phyloP scores from a whole-genome alignment of 1,284 basidiomycete genomes.

The Stygiomarasmius scandens region DNA sequence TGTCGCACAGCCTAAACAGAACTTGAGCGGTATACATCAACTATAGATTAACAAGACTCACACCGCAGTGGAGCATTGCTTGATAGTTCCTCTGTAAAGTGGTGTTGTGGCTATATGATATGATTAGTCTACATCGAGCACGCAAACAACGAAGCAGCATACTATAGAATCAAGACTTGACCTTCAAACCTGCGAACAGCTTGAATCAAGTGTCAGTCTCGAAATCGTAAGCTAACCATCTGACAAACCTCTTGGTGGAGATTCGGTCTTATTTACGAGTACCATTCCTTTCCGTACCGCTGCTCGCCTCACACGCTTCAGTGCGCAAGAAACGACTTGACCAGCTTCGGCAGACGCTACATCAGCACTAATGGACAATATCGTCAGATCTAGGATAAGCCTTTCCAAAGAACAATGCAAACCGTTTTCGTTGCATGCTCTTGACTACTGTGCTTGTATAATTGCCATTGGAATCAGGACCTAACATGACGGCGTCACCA shows the following conservation, averaged over 20 bases:
- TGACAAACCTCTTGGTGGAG: slow-evolving; percentile 67
- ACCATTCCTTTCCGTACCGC: slow-evolving; percentile 96
- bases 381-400: neutral
- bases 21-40: slow-evolving; percentile 6
- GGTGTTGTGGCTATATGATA: slow-evolving; percentile 75
- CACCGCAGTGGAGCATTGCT: slow-evolving; percentile 87
- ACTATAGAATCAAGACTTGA: slow-evolving; percentile 84
- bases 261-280: slow-evolving; percentile 79
- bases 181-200: slow-evolving; percentile 83
- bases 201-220: slow-evolving; percentile 27
- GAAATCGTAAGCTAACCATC: neutral
- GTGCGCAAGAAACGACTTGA: slow-evolving; percentile 91
- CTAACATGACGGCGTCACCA: slow-evolving; percentile 84
- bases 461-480: slow-evolving; percentile 93
- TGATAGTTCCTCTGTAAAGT: slow-evolving; percentile 91
- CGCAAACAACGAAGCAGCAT: slow-evolving; percentile 27
- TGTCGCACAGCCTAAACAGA: slow-evolving; percentile 73
- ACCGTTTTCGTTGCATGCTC: slow-evolving; percentile 94
- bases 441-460: slow-evolving; percentile 84
- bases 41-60: slow-evolving; percentile 36
- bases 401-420: neutral
- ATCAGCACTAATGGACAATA: slow-evolving; percentile 56
- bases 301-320: slow-evolving; percentile 86
- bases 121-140: slow-evolving; percentile 22
- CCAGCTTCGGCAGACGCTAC: slow-evolving; percentile 90